A percentile compares a stretch with the other conserved stretches of the same genome.
phyloP scores from a whole-genome alignment of 1,139 yeast species.

The Insectozyma bohioensis region DNA sequence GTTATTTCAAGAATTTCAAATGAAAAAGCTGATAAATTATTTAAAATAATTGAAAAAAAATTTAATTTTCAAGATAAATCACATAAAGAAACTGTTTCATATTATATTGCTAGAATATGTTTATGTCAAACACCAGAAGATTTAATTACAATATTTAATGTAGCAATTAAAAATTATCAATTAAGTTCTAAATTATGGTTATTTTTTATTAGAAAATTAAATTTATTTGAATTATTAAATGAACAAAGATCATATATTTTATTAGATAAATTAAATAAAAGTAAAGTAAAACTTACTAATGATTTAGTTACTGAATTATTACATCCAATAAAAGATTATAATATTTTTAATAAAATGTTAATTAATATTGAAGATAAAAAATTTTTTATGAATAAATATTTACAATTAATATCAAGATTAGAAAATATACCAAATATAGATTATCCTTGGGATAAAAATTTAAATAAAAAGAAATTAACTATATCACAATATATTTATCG shows the following conservation, averaged over 20 bases:
- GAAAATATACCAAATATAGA: constrained; percentile 9
- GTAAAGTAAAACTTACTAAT: constrained; percentile 29
- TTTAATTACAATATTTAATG: constrained; percentile 31
- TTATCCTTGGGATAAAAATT: constrained; percentile 21
- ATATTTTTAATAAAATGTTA: constrained; percentile 11
- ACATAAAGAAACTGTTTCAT: constrained; percentile 22
- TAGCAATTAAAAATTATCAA: constrained; percentile 22
- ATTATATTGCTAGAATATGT: constrained; percentile 26
- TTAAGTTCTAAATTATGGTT: constrained; percentile 37
- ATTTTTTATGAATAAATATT: constrained; percentile 29
- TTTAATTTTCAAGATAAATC: constrained; percentile 13
- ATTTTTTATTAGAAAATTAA: constrained; percentile 33
- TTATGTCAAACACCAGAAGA: constrained; percentile 34
- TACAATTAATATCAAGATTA: constrained; percentile 22
- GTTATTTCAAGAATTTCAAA: constrained; percentile 27
- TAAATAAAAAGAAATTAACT: constrained; percentile 12
- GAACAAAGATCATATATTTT: constrained; percentile 28
- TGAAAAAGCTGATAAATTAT: constrained; percentile 27
- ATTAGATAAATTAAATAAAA: constrained; percentile 24
- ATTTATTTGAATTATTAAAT: constrained; percentile 34
- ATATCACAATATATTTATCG: constrained; percentile 24
- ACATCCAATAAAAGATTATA: constrained; percentile 22
- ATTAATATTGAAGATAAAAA: neutral
- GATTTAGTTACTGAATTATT: constrained; percentile 29
- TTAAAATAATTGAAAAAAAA: constrained; percentile 28